A percentile compares a stretch with the other conserved stretches of the same genome.
Evolutionary conservation across 331 rosid species (phyloP).

Genomic region (Phaseolus coccineus): DNA sequence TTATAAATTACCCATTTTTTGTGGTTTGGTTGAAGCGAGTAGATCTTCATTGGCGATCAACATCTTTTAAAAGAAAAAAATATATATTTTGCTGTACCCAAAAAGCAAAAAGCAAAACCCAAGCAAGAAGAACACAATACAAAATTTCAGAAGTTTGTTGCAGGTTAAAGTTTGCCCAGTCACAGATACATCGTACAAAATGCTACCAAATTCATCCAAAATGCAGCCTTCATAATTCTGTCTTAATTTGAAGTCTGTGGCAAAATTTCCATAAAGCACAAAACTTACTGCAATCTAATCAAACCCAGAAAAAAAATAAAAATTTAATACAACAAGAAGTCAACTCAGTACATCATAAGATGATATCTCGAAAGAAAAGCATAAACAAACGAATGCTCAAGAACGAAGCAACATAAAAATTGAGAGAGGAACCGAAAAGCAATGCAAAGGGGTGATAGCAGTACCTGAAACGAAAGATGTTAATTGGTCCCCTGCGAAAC

Average conservation of each 20-base stretch:
- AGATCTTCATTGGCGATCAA: conserved; percentile 20
- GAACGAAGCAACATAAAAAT: neutral
- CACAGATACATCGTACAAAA: conserved; percentile 11
- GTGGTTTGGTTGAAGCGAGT: conserved; percentile 10
- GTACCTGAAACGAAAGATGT: conserved; percentile 36
- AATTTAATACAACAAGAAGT: neutral
- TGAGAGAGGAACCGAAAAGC: neutral
- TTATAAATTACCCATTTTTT: neutral
- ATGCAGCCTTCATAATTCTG: neutral
- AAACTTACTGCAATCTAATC: neutral
- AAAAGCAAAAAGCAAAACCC: neutral
- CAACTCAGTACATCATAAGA: conserved; percentile 15
- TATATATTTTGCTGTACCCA: neutral
- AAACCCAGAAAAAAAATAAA: conserved; percentile 2
- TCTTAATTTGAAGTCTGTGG: neutral
- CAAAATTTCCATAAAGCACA: neutral
- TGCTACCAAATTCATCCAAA: conserved; percentile 9
- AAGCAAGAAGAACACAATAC: conserved; percentile 11
- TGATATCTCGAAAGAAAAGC: neutral
- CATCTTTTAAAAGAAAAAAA: neutral
- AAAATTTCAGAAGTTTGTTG: neutral
- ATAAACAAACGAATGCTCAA: neutral
- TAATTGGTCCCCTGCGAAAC: conserved; percentile 2
- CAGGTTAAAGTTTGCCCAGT: neutral
- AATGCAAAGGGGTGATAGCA: neutral